These are phyloP conservation scores for Saccharomyces hybrid DNA, from an alignment of 1,139 yeast genomes.

Conservation along the genomic window DNA sequence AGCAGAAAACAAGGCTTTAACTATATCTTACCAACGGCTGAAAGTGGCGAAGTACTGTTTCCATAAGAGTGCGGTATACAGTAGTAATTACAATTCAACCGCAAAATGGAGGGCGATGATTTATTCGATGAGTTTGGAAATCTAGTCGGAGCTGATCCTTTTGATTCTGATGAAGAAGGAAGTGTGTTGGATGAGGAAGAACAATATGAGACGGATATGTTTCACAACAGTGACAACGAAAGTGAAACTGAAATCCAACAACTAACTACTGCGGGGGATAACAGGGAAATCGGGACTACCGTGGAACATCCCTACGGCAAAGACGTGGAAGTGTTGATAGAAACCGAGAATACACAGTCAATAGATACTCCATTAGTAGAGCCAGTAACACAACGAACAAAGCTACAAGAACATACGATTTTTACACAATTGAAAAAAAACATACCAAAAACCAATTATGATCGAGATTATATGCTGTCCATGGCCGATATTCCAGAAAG, in stretches of 20 bases:
- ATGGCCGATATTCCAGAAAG: constrained; percentile 53
- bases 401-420: constrained; percentile 11
- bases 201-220: constrained; percentile 9
- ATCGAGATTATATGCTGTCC: constrained; percentile 53
- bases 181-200: constrained; percentile 14
- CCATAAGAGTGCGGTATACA: neutral
- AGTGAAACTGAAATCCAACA: constrained; percentile 8
- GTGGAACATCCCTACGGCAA: constrained; percentile 38
- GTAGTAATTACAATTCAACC: neutral
- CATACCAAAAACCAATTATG: constrained; percentile 54
- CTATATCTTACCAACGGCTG: neutral
- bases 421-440: constrained; percentile 22
- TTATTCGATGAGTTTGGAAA: constrained; percentile 48
- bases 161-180: constrained; percentile 40
- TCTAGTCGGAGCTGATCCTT: constrained; percentile 46
- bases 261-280: constrained; percentile 9
- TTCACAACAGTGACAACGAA: constrained; percentile 4
- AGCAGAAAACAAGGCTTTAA: neutral
- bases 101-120: neutral
- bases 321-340: constrained; percentile 59
- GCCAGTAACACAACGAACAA: constrained; percentile 33
- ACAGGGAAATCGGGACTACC: constrained; percentile 17
- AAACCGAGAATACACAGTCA: constrained; percentile 48
- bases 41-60: neutral
- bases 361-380: constrained; percentile 58